Evolutionary conservation across 768 basidiomycete genomes (phyloP).

Genomic region (Kwoniella europaea): DNA sequence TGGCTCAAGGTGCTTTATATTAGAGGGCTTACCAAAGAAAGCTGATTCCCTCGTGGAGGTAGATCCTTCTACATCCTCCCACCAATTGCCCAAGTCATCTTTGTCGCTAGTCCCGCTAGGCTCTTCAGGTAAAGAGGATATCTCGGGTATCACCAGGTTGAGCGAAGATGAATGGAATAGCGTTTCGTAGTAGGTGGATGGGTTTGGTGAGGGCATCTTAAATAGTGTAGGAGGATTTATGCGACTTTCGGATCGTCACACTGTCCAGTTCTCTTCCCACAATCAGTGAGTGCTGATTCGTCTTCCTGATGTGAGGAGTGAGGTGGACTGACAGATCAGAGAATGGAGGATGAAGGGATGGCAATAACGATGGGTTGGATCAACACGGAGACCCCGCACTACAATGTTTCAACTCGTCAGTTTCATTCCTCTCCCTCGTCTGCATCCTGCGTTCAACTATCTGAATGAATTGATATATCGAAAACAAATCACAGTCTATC

Average conservation of each 20-base stretch:
- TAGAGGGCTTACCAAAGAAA: slow-evolving; percentile 35
- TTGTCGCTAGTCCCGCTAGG: background rate
- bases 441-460: no score
- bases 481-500: no score
- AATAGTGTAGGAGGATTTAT: no score
- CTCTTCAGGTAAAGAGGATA: slow-evolving; percentile 19
- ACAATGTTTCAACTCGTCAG: no score
- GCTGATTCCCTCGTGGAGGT: slow-evolving; percentile 31
- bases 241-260: no score
- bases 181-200: slow-evolving; percentile 24
- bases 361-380: no score
- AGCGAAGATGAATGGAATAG: slow-evolving; percentile 40
- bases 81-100: slow-evolving; percentile 27
- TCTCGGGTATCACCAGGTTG: slow-evolving; percentile 35
- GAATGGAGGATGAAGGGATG: background rate
- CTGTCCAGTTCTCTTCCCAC: no score
- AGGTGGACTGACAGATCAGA: no score
- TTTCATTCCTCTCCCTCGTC: no score
- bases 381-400: background rate
- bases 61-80: slow-evolving; percentile 24
- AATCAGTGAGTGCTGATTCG: no score
- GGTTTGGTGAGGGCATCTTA: slow-evolving; percentile 13
- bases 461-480: no score
- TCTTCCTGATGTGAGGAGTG: no score
- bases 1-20: background rate